These are phyloP conservation scores for Astrothelium subdiscretum DNA, from an alignment of 495 filamentous ascomycete genomes.

Conservation along the genomic window DNA sequence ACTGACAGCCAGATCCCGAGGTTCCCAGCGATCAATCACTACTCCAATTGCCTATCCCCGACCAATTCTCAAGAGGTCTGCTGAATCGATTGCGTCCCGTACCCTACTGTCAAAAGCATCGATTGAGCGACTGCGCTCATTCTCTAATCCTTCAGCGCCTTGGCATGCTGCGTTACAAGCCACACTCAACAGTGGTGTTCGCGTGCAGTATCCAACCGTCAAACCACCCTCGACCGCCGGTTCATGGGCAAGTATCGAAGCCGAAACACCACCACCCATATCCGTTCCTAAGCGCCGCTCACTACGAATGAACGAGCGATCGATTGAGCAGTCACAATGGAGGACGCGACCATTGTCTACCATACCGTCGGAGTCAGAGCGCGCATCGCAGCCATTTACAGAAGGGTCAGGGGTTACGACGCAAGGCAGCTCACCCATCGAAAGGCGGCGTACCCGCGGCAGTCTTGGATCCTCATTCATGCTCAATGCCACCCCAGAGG, in stretches of 20 bases:
- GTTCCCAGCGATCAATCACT: slow-evolving; percentile 65
- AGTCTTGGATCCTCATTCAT: slow-evolving; percentile 18
- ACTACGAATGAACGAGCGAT: slow-evolving; percentile 20
- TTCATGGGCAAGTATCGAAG: not conserved
- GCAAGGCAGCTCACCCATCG: not conserved
- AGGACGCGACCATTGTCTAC: slow-evolving; percentile 24
- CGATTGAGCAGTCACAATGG: slow-evolving; percentile 6
- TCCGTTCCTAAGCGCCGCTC: not conserved
- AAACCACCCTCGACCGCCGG: slow-evolving; percentile 19
- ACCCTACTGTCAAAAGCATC: slow-evolving; percentile 6
- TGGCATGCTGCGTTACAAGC: slow-evolving; percentile 19
- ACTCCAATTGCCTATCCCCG: slow-evolving; percentile 3
- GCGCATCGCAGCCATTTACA: not conserved
- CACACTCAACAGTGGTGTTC: slow-evolving; percentile 19
- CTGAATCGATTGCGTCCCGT: slow-evolving; percentile 17
- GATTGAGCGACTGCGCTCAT: slow-evolving; percentile 6
- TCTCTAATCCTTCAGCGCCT: slow-evolving; percentile 14
- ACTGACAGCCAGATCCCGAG: slow-evolving; percentile 58
- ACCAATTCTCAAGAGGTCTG: slow-evolving; percentile 16
- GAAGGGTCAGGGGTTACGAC: not conserved
- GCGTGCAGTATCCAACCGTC: slow-evolving; percentile 22
- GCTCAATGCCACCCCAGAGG: slow-evolving; percentile 13
- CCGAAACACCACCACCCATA: not conserved
- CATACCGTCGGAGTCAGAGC: slow-evolving; percentile 23
- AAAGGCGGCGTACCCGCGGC: not conserved